Base-by-base conservation (phyloP, 2,329 filamentous ascomycete genomes). In the Endocalyx cinctus region DNA sequence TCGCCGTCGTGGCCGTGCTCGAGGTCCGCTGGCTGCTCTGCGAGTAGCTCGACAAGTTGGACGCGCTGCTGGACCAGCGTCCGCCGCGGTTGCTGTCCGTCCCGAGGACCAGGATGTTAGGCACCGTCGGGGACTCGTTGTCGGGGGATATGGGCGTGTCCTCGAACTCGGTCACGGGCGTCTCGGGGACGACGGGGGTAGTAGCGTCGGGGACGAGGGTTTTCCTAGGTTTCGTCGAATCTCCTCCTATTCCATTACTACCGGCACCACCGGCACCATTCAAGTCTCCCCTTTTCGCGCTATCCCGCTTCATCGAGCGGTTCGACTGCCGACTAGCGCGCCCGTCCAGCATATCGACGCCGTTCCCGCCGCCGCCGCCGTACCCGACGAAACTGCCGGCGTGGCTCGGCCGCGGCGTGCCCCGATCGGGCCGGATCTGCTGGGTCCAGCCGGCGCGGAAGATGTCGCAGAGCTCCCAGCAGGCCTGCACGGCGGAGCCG, bases 381-480 rank as follows among this genome's bases (percentile, higher is more conserved):
- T n/a, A n/a, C 57, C 45, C 51, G 2, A 54, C 40, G 42, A 80
- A 77, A 54, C 94, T 94, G 31, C 71, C 81, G 10, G 81, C 75
- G 55, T 94, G 87, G 35, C 74, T 85, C 2, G 88, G 85, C 23
- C 87, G 74, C 11, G 90, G 89, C 2, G 89, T 95, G 27, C 84
- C 84, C 34, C 88, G 73, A 41, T 95, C 88, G 5, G 89, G 87
- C 33, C 87, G 78, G 29, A 92, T 79, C 49, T 92, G 85, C 4
- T 86, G 87, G n/a, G n/a, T n/a, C 87, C 89, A 95, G 13, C 87
- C 87, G 63, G 92, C 85, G 29, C 87, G 77, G 67, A 96, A 95
- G 34, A 96, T 79, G 61, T 96, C 87, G 56, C 87, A 94, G 5
- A 96, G 73, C 46, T 95, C 88, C 87, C 87, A 96, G 57, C 89